phyloP scores from a whole-genome alignment of 1,284 basidiomycete genomes.

The Mrakiaceae sp. region DNA sequence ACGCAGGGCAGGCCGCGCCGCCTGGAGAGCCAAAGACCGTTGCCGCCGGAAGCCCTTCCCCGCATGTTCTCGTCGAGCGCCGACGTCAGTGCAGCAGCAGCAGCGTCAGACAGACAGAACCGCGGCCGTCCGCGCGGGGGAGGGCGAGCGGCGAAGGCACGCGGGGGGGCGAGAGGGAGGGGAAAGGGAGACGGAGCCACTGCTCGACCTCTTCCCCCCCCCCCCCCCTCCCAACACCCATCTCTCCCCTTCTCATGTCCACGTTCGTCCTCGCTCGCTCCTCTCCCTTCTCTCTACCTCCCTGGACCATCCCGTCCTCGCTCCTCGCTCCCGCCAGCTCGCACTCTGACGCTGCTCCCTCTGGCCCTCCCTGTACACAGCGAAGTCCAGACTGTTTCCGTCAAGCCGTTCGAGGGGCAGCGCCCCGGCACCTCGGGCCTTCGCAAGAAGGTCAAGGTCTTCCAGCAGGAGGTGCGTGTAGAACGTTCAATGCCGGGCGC shows the following conservation, averaged over 20 bases:
- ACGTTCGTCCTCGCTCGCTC: too few species aligned
- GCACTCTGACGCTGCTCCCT: too few species aligned
- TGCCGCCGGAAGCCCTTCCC: too few species aligned
- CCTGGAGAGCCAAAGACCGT: too few species aligned
- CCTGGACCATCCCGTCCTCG: too few species aligned
- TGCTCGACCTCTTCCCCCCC: too few species aligned
- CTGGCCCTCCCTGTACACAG: not conserved
- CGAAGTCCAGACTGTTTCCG: constrained; percentile 6
- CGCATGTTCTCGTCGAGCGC: constrained; percentile 8
- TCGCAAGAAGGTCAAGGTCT: constrained; percentile 88
- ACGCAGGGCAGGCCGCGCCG: too few species aligned
- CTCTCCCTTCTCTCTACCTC: too few species aligned
- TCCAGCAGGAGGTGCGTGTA: constrained; percentile 62
- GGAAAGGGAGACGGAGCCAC: not conserved
- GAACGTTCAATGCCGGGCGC: too few species aligned
- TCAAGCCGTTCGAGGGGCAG: constrained; percentile 71
- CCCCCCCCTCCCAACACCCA: too few species aligned
- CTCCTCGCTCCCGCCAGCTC: too few species aligned
- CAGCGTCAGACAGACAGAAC: not conserved
- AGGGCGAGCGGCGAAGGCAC: constrained; percentile 19
- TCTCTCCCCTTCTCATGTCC: too few species aligned
- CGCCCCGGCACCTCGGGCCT: constrained; percentile 92
- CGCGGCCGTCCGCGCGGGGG: not conserved
- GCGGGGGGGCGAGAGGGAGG: constrained; percentile 12
- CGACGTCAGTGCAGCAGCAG: not conserved